phyloP scores from a whole-genome alignment of 2,329 filamentous ascomycete species.

The Venturiaceae sp. region DNA sequence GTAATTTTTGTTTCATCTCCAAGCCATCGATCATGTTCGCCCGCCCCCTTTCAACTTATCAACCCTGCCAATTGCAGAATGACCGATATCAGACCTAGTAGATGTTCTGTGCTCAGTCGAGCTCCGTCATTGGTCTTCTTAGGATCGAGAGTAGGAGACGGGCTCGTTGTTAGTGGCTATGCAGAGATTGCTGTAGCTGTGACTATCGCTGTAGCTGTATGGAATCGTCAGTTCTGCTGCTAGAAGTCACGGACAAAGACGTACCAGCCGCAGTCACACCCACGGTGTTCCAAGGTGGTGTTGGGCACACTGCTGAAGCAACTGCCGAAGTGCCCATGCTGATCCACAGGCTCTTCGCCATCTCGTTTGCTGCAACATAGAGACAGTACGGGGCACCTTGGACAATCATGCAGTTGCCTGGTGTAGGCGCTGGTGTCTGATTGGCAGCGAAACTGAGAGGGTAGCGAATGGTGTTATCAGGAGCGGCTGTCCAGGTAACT shows the following conservation, averaged over 20 bases:
- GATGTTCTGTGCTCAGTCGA: neutral
- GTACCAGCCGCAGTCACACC: neutral
- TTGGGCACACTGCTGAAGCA: neutral
- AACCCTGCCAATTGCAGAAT: neutral
- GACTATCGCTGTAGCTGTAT: no score
- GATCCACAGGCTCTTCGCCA: neutral
- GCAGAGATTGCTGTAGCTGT: no score
- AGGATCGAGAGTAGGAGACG: no score
- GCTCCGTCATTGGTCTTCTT: no score
- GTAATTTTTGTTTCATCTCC: no score
- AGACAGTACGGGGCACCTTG: neutral
- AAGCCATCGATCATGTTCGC: no score
- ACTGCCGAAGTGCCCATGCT: neutral
- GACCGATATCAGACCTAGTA: neutral
- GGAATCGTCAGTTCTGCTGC: neutral
- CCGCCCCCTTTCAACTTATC: no score
- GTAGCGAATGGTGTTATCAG: neutral
- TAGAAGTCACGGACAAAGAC: neutral
- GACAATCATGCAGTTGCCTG: neutral
- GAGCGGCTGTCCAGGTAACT: neutral
- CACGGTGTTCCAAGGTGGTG: neutral
- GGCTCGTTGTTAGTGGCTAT: no score
- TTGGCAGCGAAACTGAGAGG: neutral
- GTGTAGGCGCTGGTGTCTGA: neutral
- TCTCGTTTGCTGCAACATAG: neutral